Percentiles rank a stretch among this genome's conserved stretches.
These are phyloP conservation scores for Didymella segeticola DNA, from an alignment of 2,329 filamentous ascomycete genomes.

Conservation along the genomic window DNA sequence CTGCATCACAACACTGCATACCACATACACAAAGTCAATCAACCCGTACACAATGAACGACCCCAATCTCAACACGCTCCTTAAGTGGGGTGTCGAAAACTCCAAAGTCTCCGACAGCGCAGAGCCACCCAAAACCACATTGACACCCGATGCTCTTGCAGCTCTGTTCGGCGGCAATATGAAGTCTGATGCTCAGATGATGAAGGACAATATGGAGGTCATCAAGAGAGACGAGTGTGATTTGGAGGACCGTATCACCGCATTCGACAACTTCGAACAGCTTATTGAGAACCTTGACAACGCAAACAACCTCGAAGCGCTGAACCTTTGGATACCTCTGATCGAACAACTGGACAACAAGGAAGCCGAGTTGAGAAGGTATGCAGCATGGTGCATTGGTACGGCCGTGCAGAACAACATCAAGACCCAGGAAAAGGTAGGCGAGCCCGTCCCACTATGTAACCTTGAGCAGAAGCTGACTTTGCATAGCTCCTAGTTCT, in stretches of 20 bases:
- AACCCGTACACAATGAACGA: constrained; percentile 55
- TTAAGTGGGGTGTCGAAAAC: constrained; percentile 79
- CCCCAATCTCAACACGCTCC: constrained; percentile 74
- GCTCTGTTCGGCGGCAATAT: constrained; percentile 73
- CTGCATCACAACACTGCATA: constrained; percentile 13
- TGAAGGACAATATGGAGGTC: constrained; percentile 82
- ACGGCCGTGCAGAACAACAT: constrained; percentile 97
- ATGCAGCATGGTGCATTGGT: constrained; percentile 93
- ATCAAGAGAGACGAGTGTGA: constrained; percentile 62
- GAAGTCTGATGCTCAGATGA: constrained; percentile 83
- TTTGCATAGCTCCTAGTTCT: constrained; percentile 57
- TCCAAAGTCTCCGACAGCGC: constrained; percentile 52
- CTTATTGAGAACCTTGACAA: constrained; percentile 72
- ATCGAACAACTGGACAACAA: constrained; percentile 71
- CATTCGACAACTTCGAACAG: constrained; percentile 40
- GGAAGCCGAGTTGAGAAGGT: constrained; percentile 75
- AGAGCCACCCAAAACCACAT: constrained; percentile 48
- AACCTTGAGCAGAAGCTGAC: constrained; percentile 20
- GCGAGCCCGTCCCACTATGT: constrained; percentile 18
- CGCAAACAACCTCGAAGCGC: constrained; percentile 85
- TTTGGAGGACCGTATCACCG: constrained; percentile 24
- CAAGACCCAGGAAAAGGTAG: constrained; percentile 76
- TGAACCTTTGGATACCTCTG: constrained; percentile 83
- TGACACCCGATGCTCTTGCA: constrained; percentile 74
- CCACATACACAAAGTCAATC: not conserved